Evolutionary conservation across 2,329 filamentous ascomycete genomes (phyloP), one percentile per base, ranked within the genome.

Genomic region (Aureobasidium sp.): DNA sequence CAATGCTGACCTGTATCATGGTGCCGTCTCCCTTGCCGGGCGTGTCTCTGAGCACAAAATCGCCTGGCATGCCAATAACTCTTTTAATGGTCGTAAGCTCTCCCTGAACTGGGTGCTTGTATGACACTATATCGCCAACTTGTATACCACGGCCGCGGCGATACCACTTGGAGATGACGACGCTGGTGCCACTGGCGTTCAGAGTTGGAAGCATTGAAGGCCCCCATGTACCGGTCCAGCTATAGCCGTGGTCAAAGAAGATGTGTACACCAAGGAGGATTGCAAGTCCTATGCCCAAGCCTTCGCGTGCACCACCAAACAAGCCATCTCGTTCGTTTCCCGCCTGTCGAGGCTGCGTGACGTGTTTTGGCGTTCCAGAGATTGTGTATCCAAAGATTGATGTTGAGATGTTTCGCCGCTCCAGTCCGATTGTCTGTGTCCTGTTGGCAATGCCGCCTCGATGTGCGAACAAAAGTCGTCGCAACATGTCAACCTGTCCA

Each of bases 151-250:
- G 83, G 4, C 93, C 93, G 34, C 84, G 80, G 7, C 87, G 84
- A 74, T 87, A 82, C n/a, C 80, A 77, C 67, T 85, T 85, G 64
- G 85, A 86, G 59, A 90, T 83, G 14, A 92, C 73, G 51, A 93
- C 79, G 73, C 79, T 86, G 70, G 93, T 88, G 62, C 86, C 87
- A 9, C 79, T 74, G 1, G 86, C 79, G 27, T 81, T 79, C 64
- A 97, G 86, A 0, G 91, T 96, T 8, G 93, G 93, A 56, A 94
- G 82, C 94, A 97, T 97, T 20, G 89, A 93, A 3, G 91, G 85
- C 1, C 93, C 93, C 29, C 79, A 79, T 17, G 86, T 85, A 4
- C 79, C 74, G 22, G 82, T 81, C 66, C 87, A 69, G 65, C 80
- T 80, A 75, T 85, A 84, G 68, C 84, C 77, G 75, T 94, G 87